Evolutionary conservation across 805 yeast species (phyloP).

Genomic region (Nakazawaea holstii): DNA sequence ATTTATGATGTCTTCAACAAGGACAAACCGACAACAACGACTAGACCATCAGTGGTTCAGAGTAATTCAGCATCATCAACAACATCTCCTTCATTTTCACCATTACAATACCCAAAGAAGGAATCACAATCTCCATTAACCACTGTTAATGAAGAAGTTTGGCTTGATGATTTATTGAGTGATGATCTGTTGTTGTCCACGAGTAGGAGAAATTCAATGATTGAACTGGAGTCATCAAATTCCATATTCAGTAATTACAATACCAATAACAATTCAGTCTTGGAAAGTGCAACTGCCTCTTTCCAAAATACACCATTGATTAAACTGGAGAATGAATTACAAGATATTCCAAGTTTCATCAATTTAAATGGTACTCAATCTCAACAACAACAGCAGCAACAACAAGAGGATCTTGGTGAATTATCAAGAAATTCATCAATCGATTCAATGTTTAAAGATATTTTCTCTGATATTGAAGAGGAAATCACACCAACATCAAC

Average conservation of each 20-base stretch:
- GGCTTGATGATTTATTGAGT: conserved; percentile 10
- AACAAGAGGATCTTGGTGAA: neutral
- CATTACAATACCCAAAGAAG: conserved; percentile 5
- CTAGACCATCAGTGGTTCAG: neutral
- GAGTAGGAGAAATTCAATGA: neutral
- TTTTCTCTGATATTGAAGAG: conserved; percentile 8
- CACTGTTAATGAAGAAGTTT: conserved; percentile 6
- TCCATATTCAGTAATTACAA: neutral
- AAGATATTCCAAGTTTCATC: conserved; percentile 6
- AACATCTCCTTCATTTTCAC: conserved; percentile 6
- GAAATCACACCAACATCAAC: neutral
- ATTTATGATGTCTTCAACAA: conserved; percentile 10
- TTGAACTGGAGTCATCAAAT: neutral
- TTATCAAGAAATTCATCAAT: conserved; percentile 8
- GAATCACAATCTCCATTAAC: conserved; percentile 6
- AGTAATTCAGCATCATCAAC: neutral
- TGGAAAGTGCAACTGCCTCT: conserved; percentile 2
- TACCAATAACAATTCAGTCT: neutral
- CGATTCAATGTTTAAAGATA: conserved; percentile 11
- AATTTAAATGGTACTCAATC: neutral
- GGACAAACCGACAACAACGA: conserved; percentile 3
- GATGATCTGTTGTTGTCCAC: conserved; percentile 1
- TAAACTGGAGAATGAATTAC: conserved; percentile 6
- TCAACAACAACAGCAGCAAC: neutral
- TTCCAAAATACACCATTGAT: conserved; percentile 11